Percentiles rank a stretch among this genome's conserved stretches.
Conservation (phyloP, 176 grass and related monocot species). For the Zea mays region Zm-B73-REFERENCE-NAM-5.0 NC_050102.1:25114001-25114500, state of each 20-base stretch:
- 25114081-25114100: no score
- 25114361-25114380: not conserved
- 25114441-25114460: not conserved
- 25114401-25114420: not conserved
- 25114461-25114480: not conserved
- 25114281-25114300: no score
- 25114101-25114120: not conserved
- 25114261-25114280: not conserved
- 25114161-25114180: not conserved
- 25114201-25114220: not conserved
- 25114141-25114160: not conserved
- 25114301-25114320: not conserved
- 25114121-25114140: not conserved
- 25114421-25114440: not conserved
- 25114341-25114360: not conserved
- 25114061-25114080: no score
- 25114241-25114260: not conserved
- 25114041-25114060: no score
- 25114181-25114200: not conserved
- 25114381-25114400: not conserved
- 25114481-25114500: not conserved
- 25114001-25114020: no score
- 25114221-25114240: not conserved
- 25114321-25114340: not conserved
- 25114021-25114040: no score